Evolutionary conservation across 139 green algal species (phyloP).

Genomic region (Chlamydomonas sp.): DNA sequence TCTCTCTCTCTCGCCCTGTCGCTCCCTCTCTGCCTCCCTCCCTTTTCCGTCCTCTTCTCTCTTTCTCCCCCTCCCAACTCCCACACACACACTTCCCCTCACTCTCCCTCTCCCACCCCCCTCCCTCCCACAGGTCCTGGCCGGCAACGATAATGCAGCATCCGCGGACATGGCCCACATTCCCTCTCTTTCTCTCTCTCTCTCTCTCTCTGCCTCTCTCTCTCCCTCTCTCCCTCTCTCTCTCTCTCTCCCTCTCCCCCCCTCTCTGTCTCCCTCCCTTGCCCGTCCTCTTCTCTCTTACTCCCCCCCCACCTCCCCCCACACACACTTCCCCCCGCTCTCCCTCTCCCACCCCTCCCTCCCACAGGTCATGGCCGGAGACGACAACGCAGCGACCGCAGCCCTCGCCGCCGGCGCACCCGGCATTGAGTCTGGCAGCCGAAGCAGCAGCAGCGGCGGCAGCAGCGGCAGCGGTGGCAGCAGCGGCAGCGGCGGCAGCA

Average conservation of each 20-base stretch:
- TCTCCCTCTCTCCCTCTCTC: no score
- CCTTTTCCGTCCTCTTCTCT: neutral
- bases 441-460: conserved; percentile 5
- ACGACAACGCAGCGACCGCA: neutral
- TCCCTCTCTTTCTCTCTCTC: no score
- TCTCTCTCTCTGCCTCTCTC: no score
- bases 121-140: neutral
- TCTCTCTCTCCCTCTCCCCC: neutral
- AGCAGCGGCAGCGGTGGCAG: neutral
- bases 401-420: neutral
- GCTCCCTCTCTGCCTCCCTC: neutral
- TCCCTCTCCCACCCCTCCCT: neutral
- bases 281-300: neutral
- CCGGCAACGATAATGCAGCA: neutral
- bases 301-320: neutral
- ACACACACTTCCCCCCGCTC: neutral
- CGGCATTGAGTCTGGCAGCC: neutral
- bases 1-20: neutral
- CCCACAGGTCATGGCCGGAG: neutral
- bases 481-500: neutral
- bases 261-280: neutral
- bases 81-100: neutral
- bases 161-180: neutral
- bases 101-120: neutral
- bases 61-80: neutral